Base-by-base conservation (phyloP, 805 yeast genomes). In the Candida fluviatilis region DNA sequence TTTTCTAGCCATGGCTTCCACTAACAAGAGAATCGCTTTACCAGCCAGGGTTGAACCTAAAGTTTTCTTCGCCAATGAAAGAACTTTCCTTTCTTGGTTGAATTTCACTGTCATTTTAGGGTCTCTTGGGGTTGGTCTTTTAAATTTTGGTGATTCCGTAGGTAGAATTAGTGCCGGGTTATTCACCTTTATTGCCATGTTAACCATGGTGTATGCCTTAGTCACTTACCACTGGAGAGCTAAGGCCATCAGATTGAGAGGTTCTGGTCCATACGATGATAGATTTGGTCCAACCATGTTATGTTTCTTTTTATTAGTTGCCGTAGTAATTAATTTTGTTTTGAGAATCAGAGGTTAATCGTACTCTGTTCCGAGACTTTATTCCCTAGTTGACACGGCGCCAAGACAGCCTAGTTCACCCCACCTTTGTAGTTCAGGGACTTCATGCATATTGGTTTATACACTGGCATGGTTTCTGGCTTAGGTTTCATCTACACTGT, bases 161-260 rank as follows among this genome's bases (percentile, higher is more conserved):
- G 98, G 98, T 45, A 78, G 95, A 55, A 80, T 93, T 41, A 81
- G 93, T 50, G 98, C 99, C 32, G 93, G 91, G 4, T 71, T 93
- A 40, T 93, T 93, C 73, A 95, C 99, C 3, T 72, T 91, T 44
- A 90, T 93, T 39, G 95, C 99, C 46, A 91, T 93, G 97, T 88
- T 86, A 47, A 91, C 99, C 17, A 93, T 93, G 99, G 75, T 83
- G 2, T 93, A 93, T 55, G 99, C 99, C 1, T 75, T 93, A 45
- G 76, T 88, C 34, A 93, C 98, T 10, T 93, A 93, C 63, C 99
- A 93, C 65, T 95, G 99, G 99, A 86, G 99, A 72, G 99, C 99
- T 1, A 88, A 90, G 58, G 99, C 99, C 42, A 93, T 93, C 51
- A 82, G 99, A 64, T 77, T 91, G 66, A 82, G 98, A 65, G 99